These are phyloP conservation scores for Lentinula boryana DNA, from an alignment of 768 basidiomycete species.

Conservation along the genomic window DNA sequence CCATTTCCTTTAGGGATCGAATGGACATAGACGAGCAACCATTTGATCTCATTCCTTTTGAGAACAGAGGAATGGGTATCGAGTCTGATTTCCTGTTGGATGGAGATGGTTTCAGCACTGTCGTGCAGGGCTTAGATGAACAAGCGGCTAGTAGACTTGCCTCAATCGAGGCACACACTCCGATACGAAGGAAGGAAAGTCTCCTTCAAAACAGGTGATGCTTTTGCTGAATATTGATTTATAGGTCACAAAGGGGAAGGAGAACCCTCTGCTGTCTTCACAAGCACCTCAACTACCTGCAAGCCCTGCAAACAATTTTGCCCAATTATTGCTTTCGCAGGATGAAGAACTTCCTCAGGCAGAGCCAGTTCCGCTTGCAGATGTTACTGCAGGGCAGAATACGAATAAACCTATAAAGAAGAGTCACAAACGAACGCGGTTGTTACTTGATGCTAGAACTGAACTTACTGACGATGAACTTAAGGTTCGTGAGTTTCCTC, in stretches of 20 bases:
- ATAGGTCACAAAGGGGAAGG: neutral
- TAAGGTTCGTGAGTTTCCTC: slow-evolving; percentile 36
- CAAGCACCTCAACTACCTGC: neutral
- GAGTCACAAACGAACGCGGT: slow-evolving; percentile 44
- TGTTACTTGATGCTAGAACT: slow-evolving; percentile 65
- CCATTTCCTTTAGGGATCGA: neutral
- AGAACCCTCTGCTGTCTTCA: slow-evolving; percentile 4
- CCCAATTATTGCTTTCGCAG: slow-evolving; percentile 33
- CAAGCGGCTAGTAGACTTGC: neutral
- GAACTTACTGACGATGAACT: slow-evolving; percentile 82
- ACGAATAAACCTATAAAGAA: slow-evolving; percentile 13
- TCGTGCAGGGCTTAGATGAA: neutral
- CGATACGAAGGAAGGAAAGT: slow-evolving; percentile 15
- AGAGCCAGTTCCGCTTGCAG: slow-evolving; percentile 19
- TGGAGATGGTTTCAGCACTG: neutral
- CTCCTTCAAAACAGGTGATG: neutral
- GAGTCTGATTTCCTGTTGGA: slow-evolving; percentile 20
- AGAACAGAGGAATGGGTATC: slow-evolving; percentile 17
- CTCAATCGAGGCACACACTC: slow-evolving; percentile 4
- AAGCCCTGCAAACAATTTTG: slow-evolving; percentile 33
- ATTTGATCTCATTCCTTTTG: slow-evolving; percentile 9
- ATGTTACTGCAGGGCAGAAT: slow-evolving; percentile 21
- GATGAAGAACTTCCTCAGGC: slow-evolving; percentile 17
- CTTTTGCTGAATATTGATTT: neutral
- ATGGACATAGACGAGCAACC: neutral